Base-by-base conservation (phyloP, 805 yeast species). In the Yueomyces sp. region DNA sequence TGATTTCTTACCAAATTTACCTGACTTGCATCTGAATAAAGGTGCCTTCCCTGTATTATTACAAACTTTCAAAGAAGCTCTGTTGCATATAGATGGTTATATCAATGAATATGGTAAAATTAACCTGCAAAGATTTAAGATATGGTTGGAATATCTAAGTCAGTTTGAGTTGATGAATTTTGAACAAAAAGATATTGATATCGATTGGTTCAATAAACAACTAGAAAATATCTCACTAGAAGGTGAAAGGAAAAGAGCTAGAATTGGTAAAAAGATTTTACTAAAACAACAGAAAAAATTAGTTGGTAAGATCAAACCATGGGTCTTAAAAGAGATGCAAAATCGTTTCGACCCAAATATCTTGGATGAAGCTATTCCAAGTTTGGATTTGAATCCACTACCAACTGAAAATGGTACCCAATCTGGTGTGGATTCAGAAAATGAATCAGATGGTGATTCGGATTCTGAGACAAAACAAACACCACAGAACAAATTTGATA, bases 1-100 rank as follows among this genome's bases (percentile, higher is more conserved):
- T 59, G 99, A 92, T 72, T 92, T 92, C 78, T 73, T 92, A 57
- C 98, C 99, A 28, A 85, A 92, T 59, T 73, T 94, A 53, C 98
- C 99, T 0, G 95, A 88, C 62, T 70, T 92, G 52, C 88, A 85
- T 60, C 73, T 92, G 51, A 88, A 87, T 59, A 92, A 88, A 53
- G 97, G 96, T 52, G 98, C 97, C 0, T 84, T 92, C 67, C 95
- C 97, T n/a, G 73, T 87, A 31, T 70, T 92, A 55, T 70, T 92
- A 52, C 85, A 81, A 49, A 81, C 96, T 12, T 92, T 92, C 67
- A 92, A 88, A 60, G 79, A 77, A 54, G 77, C 88, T 29, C 68
- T 92, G 57, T 71, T 73, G 51, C 73, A 73, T 48, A 65, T 77
- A 45, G 94, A 84, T 58, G 95, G 94, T 4, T 92, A 92, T 55